A percentile compares a stretch with the other conserved stretches of the same genome.
Evolutionary conservation across 352 stramenopile genomes (phyloP).

Genomic region (Pythium phragmitis): DNA sequence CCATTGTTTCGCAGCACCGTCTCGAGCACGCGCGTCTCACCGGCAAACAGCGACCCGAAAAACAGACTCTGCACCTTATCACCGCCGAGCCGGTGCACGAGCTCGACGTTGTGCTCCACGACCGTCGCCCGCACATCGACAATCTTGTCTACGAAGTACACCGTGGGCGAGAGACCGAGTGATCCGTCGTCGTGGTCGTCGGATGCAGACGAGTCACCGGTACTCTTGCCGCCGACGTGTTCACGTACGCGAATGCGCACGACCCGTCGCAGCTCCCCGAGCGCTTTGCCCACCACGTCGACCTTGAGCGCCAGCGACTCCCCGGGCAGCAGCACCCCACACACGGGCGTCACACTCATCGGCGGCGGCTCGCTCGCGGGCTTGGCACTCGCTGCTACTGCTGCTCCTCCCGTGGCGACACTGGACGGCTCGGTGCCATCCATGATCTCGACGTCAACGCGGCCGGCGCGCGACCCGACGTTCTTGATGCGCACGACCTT

Average conservation of each 20-base stretch:
- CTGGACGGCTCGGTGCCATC: conserved; percentile 10
- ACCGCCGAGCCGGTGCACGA: conserved; percentile 53
- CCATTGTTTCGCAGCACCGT: conserved; percentile 80
- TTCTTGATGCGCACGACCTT: conserved; percentile 61
- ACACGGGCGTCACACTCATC: conserved; percentile 34
- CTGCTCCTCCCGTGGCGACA: not conserved
- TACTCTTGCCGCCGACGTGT: conserved; percentile 11
- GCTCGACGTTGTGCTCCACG: conserved; percentile 85
- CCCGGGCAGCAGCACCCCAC: conserved; percentile 25
- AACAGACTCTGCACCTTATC: conserved; percentile 51
- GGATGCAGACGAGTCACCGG: not conserved
- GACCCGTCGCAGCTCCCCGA: conserved; percentile 9
- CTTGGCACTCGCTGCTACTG: not conserved
- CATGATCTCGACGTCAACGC: conserved; percentile 57
- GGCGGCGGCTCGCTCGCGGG: conserved; percentile 1
- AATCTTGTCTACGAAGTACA: conserved; percentile 49
- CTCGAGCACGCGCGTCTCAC: conserved; percentile 55
- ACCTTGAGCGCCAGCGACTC: conserved; percentile 19
- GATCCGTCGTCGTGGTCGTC: conserved; percentile 15
- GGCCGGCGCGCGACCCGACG: conserved; percentile 33
- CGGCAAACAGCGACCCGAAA: conserved; percentile 74
- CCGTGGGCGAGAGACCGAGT: conserved; percentile 7
- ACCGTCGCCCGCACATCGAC: conserved; percentile 79
- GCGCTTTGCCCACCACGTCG: conserved; percentile 13
- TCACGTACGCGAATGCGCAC: conserved; percentile 24